A percentile compares a stretch with the other conserved stretches of the same genome.
phyloP scores from a whole-genome alignment of 441 rosid genomes.

The Metrosideros polymorpha region DNA sequence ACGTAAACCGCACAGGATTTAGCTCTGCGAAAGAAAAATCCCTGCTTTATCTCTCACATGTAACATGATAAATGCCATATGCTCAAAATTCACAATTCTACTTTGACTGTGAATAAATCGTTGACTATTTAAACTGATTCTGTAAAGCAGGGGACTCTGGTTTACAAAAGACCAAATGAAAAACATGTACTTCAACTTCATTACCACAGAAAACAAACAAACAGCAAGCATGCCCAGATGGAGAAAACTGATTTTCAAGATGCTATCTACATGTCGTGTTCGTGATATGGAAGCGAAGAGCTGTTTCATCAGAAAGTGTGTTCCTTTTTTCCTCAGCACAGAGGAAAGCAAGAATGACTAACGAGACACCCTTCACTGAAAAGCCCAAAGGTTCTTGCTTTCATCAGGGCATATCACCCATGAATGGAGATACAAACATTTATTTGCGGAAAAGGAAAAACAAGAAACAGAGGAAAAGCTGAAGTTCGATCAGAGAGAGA shows the following conservation, averaged over 20 bases:
- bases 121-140: not conserved
- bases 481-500: not conserved
- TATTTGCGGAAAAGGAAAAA: not conserved
- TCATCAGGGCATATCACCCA: not conserved
- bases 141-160: not conserved
- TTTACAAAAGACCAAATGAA: not conserved
- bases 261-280: not conserved
- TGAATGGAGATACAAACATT: not conserved
- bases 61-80: not conserved
- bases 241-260: not conserved
- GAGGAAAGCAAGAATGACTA: not conserved
- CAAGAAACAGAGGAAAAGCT: not conserved
- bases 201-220: not conserved
- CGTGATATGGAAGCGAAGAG: not conserved
- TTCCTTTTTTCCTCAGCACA: not conserved
- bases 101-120: not conserved
- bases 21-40: not conserved
- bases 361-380: not conserved
- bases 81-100: not conserved
- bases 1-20: not conserved
- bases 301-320: not conserved
- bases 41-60: not conserved
- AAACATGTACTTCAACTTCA: not conserved
- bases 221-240: not conserved
- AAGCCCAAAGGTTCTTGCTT: not conserved